These are phyloP conservation scores for Xerophyta viscosa DNA, from an alignment of 106 monocot genomes.

Conservation along the genomic window DNA sequence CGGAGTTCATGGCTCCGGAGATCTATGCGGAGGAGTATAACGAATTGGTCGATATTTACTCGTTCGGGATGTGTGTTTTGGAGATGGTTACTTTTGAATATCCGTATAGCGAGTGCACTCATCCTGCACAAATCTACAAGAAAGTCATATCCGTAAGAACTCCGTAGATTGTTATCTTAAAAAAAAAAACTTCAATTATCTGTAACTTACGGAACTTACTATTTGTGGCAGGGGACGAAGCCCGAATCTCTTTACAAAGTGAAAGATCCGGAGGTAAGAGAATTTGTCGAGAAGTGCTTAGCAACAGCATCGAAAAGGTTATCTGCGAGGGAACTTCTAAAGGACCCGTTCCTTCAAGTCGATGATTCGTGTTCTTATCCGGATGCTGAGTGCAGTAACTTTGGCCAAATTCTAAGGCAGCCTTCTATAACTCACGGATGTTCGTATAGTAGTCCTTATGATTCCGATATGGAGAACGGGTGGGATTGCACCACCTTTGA, in stretches of 20 bases:
- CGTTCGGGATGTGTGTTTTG: constrained; percentile 92
- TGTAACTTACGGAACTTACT: neutral
- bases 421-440: constrained; percentile 24
- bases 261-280: constrained; percentile 59
- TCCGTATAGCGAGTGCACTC: constrained; percentile 88
- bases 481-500: constrained; percentile 33
- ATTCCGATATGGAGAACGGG: constrained; percentile 24
- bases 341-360: constrained; percentile 78
- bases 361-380: constrained; percentile 22
- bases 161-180: neutral
- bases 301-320: constrained; percentile 56
- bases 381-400: constrained; percentile 8
- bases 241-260: constrained; percentile 74
- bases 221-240: constrained; percentile 53
- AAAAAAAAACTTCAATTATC: neutral
- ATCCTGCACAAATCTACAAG: constrained; percentile 93
- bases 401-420: constrained; percentile 17
- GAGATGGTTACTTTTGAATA: constrained; percentile 97
- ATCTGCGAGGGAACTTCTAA: constrained; percentile 67
- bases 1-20: constrained; percentile 98
- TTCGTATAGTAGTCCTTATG: constrained; percentile 11
- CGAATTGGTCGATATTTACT: constrained; percentile 90
- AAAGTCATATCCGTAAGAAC: constrained; percentile 73
- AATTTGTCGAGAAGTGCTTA: constrained; percentile 83
- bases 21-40: constrained; percentile 94